A percentile compares a stretch with the other conserved stretches of the same genome.
Conservation (phyloP, 345 rosid genomes). For the Gossypium australe region DNA sequence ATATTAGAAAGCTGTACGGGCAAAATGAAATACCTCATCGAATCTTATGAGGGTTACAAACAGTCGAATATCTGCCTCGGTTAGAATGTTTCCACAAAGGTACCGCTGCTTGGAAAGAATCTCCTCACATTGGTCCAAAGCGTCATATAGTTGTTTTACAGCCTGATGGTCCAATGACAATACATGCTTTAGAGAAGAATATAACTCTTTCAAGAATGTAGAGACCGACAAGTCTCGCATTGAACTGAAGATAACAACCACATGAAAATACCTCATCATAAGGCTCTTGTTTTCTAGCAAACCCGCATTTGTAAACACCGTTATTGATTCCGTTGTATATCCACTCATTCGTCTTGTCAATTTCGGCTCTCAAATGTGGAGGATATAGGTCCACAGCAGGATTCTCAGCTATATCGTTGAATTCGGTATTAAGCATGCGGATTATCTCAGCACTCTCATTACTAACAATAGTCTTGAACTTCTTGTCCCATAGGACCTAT, state of each 20-base stretch:
- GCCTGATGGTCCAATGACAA: slow-evolving; percentile 41
- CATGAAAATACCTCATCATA: slow-evolving; percentile 40
- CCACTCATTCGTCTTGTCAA: slow-evolving; percentile 46
- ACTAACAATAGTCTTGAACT: slow-evolving; percentile 53
- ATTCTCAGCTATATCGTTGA: slow-evolving; percentile 43
- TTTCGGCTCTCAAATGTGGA: slow-evolving; percentile 29
- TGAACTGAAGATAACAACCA: neutral
- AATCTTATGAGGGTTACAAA: slow-evolving; percentile 90
- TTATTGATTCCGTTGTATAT: slow-evolving; percentile 42
- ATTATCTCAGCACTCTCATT: slow-evolving; percentile 56
- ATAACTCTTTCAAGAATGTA: neutral
- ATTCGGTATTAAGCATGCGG: slow-evolving; percentile 45
- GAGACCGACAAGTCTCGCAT: neutral
- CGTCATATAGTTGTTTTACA: slow-evolving; percentile 52
- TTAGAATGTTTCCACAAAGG: slow-evolving; percentile 59
- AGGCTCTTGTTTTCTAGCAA: slow-evolving; percentile 50
- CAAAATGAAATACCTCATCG: slow-evolving; percentile 58
- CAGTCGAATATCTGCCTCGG: slow-evolving; percentile 73
- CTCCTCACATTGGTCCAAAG: slow-evolving; percentile 71
- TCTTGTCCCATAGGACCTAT: slow-evolving; percentile 59
- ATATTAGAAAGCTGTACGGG: neutral
- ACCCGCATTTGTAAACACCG: slow-evolving; percentile 48
- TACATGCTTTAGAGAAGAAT: neutral
- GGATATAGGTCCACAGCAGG: slow-evolving; percentile 48
- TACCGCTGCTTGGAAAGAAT: slow-evolving; percentile 62